Conservation (phyloP, 2,329 filamentous ascomycete species). For the Ophiostoma montium region DNA sequence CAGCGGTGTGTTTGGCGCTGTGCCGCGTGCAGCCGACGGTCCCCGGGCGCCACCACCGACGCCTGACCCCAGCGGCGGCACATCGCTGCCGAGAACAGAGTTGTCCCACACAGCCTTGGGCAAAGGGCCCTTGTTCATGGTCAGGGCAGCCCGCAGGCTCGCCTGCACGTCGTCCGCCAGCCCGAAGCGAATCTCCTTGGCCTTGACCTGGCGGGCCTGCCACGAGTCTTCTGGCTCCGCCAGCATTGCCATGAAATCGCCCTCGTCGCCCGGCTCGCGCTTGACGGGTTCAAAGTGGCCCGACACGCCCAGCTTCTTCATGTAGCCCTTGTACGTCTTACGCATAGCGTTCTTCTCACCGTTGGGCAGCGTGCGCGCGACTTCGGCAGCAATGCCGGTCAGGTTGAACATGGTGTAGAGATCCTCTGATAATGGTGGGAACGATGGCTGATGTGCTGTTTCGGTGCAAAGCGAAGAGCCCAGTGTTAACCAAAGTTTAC, state of each 20-base stretch:
- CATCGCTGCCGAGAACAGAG: constrained; percentile 43
- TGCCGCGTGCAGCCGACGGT: constrained; percentile 29
- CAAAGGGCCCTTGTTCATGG: constrained; percentile 43
- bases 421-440: constrained; percentile 38
- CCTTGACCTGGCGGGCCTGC: constrained; percentile 38
- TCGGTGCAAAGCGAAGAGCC: constrained; percentile 7
- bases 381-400: constrained; percentile 41
- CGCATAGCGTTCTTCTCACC: constrained; percentile 53
- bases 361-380: constrained; percentile 49
- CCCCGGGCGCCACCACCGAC: constrained; percentile 21
- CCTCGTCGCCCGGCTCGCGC: constrained; percentile 36
- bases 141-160: constrained; percentile 36
- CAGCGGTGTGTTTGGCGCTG: constrained; percentile 39
- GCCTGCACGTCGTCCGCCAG: constrained; percentile 30
- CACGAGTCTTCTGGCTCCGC: constrained; percentile 41
- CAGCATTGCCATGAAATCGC: constrained; percentile 39
- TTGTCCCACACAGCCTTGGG: constrained; percentile 41
- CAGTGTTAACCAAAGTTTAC: constrained; percentile 27
- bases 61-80: constrained; percentile 24
- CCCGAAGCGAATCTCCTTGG: constrained; percentile 40
- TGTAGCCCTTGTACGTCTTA: constrained; percentile 55
- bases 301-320: constrained; percentile 47
- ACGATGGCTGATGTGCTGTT: constrained; percentile 33
- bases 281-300: constrained; percentile 47
- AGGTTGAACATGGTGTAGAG: constrained; percentile 45